Evolutionary conservation across 768 basidiomycete species (phyloP).

Genomic region (Tulasnella sp.): DNA sequence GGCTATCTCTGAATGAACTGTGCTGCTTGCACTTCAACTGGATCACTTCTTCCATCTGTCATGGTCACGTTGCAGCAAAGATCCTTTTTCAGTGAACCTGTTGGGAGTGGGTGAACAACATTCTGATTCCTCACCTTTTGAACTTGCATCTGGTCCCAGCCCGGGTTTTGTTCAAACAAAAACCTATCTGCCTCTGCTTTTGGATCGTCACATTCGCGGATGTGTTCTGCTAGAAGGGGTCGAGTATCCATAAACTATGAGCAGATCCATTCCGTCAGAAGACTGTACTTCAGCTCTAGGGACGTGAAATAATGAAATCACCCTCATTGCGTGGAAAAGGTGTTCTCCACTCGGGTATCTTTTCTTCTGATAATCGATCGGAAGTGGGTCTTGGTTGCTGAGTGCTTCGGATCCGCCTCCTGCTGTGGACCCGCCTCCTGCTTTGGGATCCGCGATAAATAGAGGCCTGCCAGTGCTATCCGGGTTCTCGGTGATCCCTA

Average conservation of each 20-base stretch:
- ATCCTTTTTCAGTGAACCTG: background rate
- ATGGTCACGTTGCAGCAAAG: background rate
- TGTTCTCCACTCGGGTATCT: background rate
- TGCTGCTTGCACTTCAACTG: conserved; percentile 6
- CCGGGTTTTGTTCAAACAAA: background rate
- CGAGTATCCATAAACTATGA: background rate
- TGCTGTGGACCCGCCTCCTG: background rate
- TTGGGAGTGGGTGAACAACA: background rate
- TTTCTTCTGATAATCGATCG: conserved; percentile 1
- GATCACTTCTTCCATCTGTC: background rate
- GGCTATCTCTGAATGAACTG: background rate
- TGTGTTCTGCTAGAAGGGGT: background rate
- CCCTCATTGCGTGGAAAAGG: background rate
- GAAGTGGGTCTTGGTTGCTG: background rate
- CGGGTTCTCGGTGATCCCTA: background rate
- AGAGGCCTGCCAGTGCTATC: background rate
- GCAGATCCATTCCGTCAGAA: background rate
- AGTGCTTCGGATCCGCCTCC: background rate
- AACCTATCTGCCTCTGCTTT: background rate
- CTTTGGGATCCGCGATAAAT: background rate
- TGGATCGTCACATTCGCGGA: background rate
- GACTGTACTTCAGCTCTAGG: background rate
- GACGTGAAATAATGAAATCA: background rate
- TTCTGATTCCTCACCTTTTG: background rate
- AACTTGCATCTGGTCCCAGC: background rate